Evolutionary conservation across 371 early-diverging fungal species (phyloP), one percentile per base, ranked within the genome.

Genomic region (Catenaria anguillulae): DNA sequence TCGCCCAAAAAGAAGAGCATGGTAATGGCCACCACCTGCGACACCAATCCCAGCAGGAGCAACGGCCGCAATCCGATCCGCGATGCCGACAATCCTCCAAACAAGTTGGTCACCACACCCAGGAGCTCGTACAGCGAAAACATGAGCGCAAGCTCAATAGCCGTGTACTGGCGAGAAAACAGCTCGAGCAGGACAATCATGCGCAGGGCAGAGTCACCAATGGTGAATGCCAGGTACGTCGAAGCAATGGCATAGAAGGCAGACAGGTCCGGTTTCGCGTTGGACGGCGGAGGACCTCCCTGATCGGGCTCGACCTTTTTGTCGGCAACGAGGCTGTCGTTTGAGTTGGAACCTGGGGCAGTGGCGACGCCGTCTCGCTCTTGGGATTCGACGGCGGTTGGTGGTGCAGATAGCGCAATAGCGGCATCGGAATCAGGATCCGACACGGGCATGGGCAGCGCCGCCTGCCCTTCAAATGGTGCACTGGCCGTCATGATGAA

Each of bases 131-230:
- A 69, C 8, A 61, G 63, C 6, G 64, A 37, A 33, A 69, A 66
- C 69, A 69, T 69, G 45, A 66, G 33, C 19, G 67, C 66, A 24
- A 66, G 56, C 23, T 63, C 55, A 13, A 66, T 29, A 19, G 69
- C 55, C 55, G 60, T 29, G 19, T 46, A 65, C n/a, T 29, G 13
- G 24, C 24, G 31, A 0, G 33, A 8, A 37, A 19, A 69, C 4
- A 69, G 60, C 35, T 55, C 64, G n/a, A 69, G 64, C 26, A 66
- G 60, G 13, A 69, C 66, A 24, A 66, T 62, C 69, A 69, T 69
- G 40, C 69, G 64, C 34, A 69, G 46, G 3, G 69, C 69, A 19
- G 69, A 48, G 62, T 69, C 69, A 17, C 63, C 58, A 23, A 69
- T 19, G n/a, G 69, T 64, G 35, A 66, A 69, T 0, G 64, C 48